These are phyloP conservation scores for Aleurites moluccanus DNA, from an alignment of 441 rosid species.

Conservation along the genomic window DNA sequence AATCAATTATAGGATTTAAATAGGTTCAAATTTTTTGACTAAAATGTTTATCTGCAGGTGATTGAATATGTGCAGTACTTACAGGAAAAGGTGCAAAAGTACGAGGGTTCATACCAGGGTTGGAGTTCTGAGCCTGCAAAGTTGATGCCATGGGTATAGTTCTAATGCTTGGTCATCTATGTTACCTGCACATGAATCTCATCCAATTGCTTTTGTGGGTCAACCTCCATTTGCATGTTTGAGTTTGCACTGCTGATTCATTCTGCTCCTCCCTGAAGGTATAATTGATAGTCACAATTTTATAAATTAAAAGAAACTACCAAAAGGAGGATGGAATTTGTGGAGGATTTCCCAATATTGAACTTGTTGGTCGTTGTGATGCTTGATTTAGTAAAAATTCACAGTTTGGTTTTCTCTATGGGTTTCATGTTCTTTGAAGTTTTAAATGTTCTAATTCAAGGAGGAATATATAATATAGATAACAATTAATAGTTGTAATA, in stretches of 20 bases:
- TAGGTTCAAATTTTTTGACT: constrained; percentile 23
- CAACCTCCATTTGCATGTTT: background rate
- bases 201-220: background rate
- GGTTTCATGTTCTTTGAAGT: background rate
- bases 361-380: constrained; percentile 8
- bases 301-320: constrained; percentile 1
- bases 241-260: background rate
- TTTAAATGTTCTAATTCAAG: background rate
- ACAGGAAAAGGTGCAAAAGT: constrained; percentile 76
- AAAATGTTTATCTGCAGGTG: constrained; percentile 50
- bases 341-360: background rate
- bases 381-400: background rate
- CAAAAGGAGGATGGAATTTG: background rate
- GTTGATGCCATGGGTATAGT: constrained; percentile 73
- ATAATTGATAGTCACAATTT: background rate
- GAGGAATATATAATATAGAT: background rate
- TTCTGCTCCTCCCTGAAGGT: background rate
- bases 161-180: constrained; percentile 4
- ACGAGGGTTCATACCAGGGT: constrained; percentile 68
- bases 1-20: background rate
- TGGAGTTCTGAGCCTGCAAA: constrained; percentile 75
- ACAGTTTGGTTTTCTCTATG: background rate
- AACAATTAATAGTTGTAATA: background rate
- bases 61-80: constrained; percentile 84
- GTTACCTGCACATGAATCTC: background rate